Evolutionary conservation across 2,329 filamentous ascomycete species (phyloP), one percentile per base, ranked within the genome.

Genomic region (Didymella segeticola): DNA sequence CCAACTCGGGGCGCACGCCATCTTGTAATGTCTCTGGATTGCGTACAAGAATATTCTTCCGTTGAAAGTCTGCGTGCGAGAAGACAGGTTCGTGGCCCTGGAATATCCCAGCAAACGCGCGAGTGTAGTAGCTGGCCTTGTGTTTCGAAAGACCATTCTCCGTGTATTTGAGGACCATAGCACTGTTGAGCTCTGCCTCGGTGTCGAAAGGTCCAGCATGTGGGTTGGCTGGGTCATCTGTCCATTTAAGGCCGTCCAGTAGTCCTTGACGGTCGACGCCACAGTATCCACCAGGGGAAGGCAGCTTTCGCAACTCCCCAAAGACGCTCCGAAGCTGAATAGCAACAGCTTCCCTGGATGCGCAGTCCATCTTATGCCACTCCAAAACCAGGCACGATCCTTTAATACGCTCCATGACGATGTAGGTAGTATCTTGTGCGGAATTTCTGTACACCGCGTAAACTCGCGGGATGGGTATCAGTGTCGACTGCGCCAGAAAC

Each of bases 1-100:
- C 67, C 1, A 75, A 56, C 43, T 71, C 43, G 33, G 47, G 51
- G 25, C 61, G 31, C 31, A 55, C 39, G 19, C 27, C 20, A 31
- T 42, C 42, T 47, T 23, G 51, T 30, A 52, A 46, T 17, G 26
- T 22, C 12, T 25, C 30, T 11, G 14, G 25, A 14, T 53, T 39
- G 11, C 54, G 54, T 31, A 57, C 14, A 30, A 57, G 33, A 33
- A 57, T 27, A 25, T 57, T 53, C 47, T 53, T 53, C 19, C 54
- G 37, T 36, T 57, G 53, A 22, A 60, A 57, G 33, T 60, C 53
- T 39, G 42, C 57, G 37, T 60, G 57, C 27, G 53, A 41, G 47
- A 60, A 57, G 39, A 42, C 34, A 7, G 54, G 57, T 17, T 29
- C 27, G 38, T 57, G 57, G 29, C 34, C 31, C 30, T 45, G 46